These are phyloP conservation scores for Galerina sulciceps DNA, from an alignment of 768 basidiomycete species.

Conservation along the genomic window DNA sequence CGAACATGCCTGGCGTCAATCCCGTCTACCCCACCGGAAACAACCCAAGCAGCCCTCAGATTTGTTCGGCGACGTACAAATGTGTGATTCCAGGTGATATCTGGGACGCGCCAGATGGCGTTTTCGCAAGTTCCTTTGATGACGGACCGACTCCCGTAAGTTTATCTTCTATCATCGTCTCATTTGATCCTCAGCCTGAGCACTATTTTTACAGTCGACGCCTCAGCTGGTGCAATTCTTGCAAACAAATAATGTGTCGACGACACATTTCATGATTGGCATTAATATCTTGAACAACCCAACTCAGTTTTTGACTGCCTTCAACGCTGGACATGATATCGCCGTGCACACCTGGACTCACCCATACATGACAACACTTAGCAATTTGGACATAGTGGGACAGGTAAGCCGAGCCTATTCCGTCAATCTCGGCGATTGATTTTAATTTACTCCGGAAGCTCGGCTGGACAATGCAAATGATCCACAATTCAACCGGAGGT, in stretches of 20 bases:
- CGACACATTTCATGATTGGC: constrained; percentile 93
- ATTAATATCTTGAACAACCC: constrained; percentile 68
- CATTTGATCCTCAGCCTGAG: not conserved
- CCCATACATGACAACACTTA: constrained; percentile 80
- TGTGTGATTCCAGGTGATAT: constrained; percentile 66
- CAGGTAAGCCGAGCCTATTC: constrained; percentile 42
- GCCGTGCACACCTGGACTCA: constrained; percentile 73
- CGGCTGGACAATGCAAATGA: constrained; percentile 81
- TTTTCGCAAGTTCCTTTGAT: constrained; percentile 73
- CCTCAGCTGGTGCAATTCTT: constrained; percentile 68
- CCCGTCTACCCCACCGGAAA: constrained; percentile 50
- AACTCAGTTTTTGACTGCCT: constrained; percentile 56
- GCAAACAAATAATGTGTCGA: constrained; percentile 60
- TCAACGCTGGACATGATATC: constrained; percentile 49
- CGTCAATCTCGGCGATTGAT: not conserved
- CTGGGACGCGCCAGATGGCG: constrained; percentile 77
- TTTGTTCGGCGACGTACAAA: constrained; percentile 82
- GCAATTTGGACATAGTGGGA: constrained; percentile 69
- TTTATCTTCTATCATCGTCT: not conserved
- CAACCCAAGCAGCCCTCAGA: constrained; percentile 47
- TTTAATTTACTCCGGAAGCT: constrained; percentile 40
- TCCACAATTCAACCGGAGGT: constrained; percentile 82
- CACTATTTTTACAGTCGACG: constrained; percentile 35
- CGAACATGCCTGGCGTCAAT: constrained; percentile 36
- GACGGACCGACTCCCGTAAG: constrained; percentile 70